phyloP scores from a whole-genome alignment of 2,329 filamentous ascomycete species.

The Leptographium flavum region DNA sequence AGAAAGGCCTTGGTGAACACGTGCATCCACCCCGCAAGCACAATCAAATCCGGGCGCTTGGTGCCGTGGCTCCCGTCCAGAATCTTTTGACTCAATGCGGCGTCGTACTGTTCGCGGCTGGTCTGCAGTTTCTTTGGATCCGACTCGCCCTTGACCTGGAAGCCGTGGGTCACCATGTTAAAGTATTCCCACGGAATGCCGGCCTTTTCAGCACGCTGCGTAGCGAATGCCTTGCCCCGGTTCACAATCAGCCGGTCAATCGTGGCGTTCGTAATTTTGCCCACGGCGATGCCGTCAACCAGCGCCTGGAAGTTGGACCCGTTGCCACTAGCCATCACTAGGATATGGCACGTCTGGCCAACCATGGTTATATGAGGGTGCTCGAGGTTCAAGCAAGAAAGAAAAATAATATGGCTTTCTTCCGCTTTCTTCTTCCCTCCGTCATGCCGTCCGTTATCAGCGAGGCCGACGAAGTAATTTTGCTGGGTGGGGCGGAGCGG shows the following conservation, averaged over 20 bases:
- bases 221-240: slow-evolving; percentile 31
- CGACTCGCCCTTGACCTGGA: slow-evolving; percentile 40
- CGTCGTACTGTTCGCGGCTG: slow-evolving; percentile 57
- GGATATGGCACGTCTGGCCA: slow-evolving; percentile 21
- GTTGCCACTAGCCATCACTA: slow-evolving; percentile 58
- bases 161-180: slow-evolving; percentile 64
- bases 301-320: slow-evolving; percentile 72
- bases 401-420: not conserved
- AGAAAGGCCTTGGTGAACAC: slow-evolving; percentile 60
- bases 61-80: slow-evolving; percentile 22
- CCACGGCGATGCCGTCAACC: slow-evolving; percentile 29
- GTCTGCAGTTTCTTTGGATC: slow-evolving; percentile 37
- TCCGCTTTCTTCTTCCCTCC: not conserved
- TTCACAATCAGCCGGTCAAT: slow-evolving; percentile 35
- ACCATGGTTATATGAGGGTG: not conserved
- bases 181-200: slow-evolving; percentile 65
- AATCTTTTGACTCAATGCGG: slow-evolving; percentile 55
- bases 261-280: slow-evolving; percentile 23
- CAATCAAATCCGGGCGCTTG: slow-evolving; percentile 56
- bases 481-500: not conserved
- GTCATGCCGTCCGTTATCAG: too few relatives aligned
- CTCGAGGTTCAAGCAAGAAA: not conserved
- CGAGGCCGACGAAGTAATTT: not conserved
- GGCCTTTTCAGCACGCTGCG: slow-evolving; percentile 26
- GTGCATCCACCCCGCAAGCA: slow-evolving; percentile 82